A percentile compares a stretch with the other conserved stretches of the same genome.
Evolutionary conservation across 208 protist species (phyloP).

Genomic region (Acanthamoeba royreba): DNA sequence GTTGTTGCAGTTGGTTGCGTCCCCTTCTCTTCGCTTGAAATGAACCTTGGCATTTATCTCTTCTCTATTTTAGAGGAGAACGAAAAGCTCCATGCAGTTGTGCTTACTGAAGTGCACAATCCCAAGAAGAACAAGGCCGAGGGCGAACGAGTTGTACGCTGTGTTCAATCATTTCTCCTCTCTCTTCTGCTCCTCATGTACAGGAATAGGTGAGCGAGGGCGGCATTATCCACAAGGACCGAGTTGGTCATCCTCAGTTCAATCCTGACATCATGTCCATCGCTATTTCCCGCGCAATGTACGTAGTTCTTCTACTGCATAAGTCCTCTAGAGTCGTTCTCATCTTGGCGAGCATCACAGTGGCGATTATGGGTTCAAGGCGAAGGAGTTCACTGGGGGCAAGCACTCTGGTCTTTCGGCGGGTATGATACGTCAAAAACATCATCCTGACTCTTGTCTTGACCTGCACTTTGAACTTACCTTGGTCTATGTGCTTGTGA

Average conservation of each 20-base stretch:
- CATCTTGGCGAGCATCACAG: not conserved
- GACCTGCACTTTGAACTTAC: not conserved
- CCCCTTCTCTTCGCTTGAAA: not conserved
- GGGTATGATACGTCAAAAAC: not conserved
- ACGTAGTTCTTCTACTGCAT: not conserved
- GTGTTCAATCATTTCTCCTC: not conserved
- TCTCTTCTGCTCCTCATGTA: not conserved
- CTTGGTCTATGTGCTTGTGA: not conserved
- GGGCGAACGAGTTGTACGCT: not conserved
- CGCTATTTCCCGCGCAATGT: conserved; percentile 25
- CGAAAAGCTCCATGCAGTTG: not conserved
- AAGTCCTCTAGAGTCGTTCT: not conserved
- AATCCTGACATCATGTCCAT: conserved; percentile 35
- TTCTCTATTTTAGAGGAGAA: not conserved
- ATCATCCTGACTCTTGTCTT: not conserved
- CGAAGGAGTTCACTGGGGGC: not conserved
- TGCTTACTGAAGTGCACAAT: conserved; percentile 1
- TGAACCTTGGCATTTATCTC: not conserved
- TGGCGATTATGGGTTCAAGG: conserved; percentile 34
- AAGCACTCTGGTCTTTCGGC: not conserved
- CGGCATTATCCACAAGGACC: not conserved
- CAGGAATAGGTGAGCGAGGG: not conserved
- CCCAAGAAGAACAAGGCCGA: not conserved
- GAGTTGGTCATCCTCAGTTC: conserved; percentile 20
- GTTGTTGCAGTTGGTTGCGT: not conserved